These are phyloP conservation scores for Wallemia mellicola DNA, from an alignment of 1,284 basidiomycete species.

Conservation along the genomic window DNA sequence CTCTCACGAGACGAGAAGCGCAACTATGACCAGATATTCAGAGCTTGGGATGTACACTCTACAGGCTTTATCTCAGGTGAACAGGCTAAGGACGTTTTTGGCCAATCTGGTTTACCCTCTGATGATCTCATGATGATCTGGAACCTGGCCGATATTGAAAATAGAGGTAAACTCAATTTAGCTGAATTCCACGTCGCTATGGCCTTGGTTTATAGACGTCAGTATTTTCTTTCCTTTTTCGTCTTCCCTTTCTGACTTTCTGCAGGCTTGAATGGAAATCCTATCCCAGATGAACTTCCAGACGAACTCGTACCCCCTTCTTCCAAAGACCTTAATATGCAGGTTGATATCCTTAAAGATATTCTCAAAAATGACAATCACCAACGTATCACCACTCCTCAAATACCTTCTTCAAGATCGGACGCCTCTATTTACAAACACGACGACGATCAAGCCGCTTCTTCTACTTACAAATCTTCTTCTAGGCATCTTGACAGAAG, in stretches of 20 bases:
- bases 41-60: constrained; percentile 64
- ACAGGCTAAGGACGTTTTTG: constrained; percentile 76
- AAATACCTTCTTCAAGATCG: constrained; percentile 30
- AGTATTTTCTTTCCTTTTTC: constrained; percentile 16
- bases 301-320: constrained; percentile 78
- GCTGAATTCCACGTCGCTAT: constrained; percentile 97
- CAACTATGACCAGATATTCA: constrained; percentile 85
- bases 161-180: constrained; percentile 74
- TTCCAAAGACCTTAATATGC: constrained; percentile 60
- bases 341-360: constrained; percentile 70
- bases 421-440: constrained; percentile 89
- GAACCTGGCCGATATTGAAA: constrained; percentile 64
- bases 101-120: constrained; percentile 61
- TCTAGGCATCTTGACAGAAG: constrained; percentile 66
- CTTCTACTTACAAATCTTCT: constrained; percentile 43
- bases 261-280: constrained; percentile 65
- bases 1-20: constrained; percentile 77
- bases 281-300: constrained; percentile 60
- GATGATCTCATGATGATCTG: constrained; percentile 85
- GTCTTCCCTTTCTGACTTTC: no score
- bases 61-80: constrained; percentile 67
- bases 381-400: constrained; percentile 23
- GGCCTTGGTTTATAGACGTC: constrained; percentile 86
- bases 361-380: constrained; percentile 62
- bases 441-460: constrained; percentile 26